Base-by-base conservation (phyloP, 108 stramenopile species). In the Cyclotella atomus region DNA sequence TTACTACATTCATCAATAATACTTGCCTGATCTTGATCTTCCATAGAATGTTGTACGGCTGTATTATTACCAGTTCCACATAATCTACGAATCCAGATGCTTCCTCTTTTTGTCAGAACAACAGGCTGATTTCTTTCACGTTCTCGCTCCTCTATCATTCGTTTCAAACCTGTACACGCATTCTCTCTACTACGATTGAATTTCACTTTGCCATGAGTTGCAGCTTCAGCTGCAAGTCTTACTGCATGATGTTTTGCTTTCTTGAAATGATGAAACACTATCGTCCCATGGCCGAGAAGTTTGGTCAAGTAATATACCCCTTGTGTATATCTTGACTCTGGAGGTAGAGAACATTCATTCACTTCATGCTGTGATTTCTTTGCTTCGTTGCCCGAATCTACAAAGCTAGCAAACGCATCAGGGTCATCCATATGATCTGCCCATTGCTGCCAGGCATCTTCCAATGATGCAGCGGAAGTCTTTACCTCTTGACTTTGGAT, bases 401-500 rank as follows among this genome's bases (percentile, higher is more conserved):
- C 73, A 57, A 36, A 70, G 3, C 8, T 68, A 59, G 44, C 66
- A 60, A 47, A 73, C 17, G 64, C 68, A 70, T 34, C 36, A 38
- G 79, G 56, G 19, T 61, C 43, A 60, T 71, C 70, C 24, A 52
- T 47, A 0, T 60, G 50, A 24, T 65, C 44, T 21, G 73, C 57
- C 36, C 68, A 32, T 54, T 82, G 73, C 38, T 75, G 69, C 81
- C 81, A 82, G 15, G 69, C 81, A 29, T 82, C 81, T 46, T 82
- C 68, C 52, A 70, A 75, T 17, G 73, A 71, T 60, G 61, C 50
- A 50, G 57, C 62, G 20, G 63, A 59, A 0, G 46, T 53, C 34
- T 49, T 44, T 50, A 34, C 24, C n/a, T 68, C 72, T 19, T 35
- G 24, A 6, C 30, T 60, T 28, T 63, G 35, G 16, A 64, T 56